Conservation (phyloP, 192 early-diverging fungal genomes). For the Podila horticola region DNA sequence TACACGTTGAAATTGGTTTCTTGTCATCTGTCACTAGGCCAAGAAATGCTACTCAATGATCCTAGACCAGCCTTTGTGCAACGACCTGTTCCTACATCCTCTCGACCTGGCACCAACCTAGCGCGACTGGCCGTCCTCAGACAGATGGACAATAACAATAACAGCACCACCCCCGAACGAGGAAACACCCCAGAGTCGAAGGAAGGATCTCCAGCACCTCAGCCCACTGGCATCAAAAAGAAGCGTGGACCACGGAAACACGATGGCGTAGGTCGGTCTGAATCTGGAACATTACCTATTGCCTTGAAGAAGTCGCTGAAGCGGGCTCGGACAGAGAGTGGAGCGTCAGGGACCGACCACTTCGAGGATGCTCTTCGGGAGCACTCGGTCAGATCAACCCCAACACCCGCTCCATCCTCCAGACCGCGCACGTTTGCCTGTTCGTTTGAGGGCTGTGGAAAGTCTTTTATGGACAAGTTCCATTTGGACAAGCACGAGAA, state of each 20-base stretch:
- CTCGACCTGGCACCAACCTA: conserved; percentile 16
- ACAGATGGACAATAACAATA: conserved; percentile 22
- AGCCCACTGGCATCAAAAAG: conserved; percentile 20
- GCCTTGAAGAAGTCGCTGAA: background rate
- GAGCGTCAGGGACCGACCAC: background rate
- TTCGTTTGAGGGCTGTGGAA: conserved; percentile 43
- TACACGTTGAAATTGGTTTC: background rate
- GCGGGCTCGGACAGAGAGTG: background rate
- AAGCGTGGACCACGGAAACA: conserved; percentile 7
- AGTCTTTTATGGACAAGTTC: conserved; percentile 53
- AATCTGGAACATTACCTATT: background rate
- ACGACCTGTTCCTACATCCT: conserved; percentile 9
- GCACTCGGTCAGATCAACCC: conserved; percentile 9
- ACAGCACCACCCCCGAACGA: conserved; percentile 38
- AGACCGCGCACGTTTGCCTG: conserved; percentile 37
- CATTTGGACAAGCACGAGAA: conserved; percentile 43
- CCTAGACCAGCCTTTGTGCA: conserved; percentile 29
- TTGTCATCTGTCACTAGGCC: conserved; percentile 18
- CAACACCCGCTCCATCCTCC: conserved; percentile 5
- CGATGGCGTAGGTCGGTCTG: background rate
- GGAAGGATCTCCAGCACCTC: conserved; percentile 34
- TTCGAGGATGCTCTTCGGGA: background rate
- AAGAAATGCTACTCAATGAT: conserved; percentile 49
- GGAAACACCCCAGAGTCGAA: conserved; percentile 38
- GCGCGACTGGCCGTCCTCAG: conserved; percentile 35